These are phyloP conservation scores for Pezicula carpinea DNA, from an alignment of 2,329 filamentous ascomycete species.

Conservation along the genomic window DNA sequence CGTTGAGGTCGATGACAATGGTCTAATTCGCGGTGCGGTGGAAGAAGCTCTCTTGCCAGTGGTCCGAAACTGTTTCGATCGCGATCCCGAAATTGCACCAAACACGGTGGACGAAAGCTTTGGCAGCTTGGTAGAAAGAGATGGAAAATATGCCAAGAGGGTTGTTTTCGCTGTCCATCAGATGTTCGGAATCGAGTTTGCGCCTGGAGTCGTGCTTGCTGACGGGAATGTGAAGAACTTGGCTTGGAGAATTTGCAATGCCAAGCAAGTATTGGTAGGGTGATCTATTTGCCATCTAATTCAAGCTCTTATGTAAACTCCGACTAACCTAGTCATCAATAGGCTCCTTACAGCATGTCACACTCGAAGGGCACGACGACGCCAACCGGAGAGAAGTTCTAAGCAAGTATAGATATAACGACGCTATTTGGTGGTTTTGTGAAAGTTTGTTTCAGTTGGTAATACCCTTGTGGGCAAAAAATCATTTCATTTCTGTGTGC, in stretches of 20 bases:
- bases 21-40: conserved; percentile 62
- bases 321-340: conserved; percentile 3
- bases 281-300: conserved; percentile 1
- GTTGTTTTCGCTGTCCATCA: conserved; percentile 93
- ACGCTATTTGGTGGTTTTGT: neutral
- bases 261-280: conserved; percentile 83
- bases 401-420: neutral
- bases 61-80: conserved; percentile 87
- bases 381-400: conserved; percentile 18
- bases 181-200: conserved; percentile 97
- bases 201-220: conserved; percentile 83
- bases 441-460: neutral
- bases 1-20: conserved; percentile 51
- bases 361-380: conserved; percentile 26
- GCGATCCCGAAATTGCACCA: conserved; percentile 86
- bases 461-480: conserved; percentile 3
- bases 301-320: neutral
- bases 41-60: conserved; percentile 76
- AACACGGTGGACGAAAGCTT: conserved; percentile 75
- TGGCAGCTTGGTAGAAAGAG: conserved; percentile 77
- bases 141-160: conserved; percentile 82
- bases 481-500: too few relatives aligned
- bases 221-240: conserved; percentile 88
- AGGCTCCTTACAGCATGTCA: conserved; percentile 31
- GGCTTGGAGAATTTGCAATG: conserved; percentile 92